phyloP scores from a whole-genome alignment of 345 rosid genomes.

The Eucalyptus albens region DNA sequence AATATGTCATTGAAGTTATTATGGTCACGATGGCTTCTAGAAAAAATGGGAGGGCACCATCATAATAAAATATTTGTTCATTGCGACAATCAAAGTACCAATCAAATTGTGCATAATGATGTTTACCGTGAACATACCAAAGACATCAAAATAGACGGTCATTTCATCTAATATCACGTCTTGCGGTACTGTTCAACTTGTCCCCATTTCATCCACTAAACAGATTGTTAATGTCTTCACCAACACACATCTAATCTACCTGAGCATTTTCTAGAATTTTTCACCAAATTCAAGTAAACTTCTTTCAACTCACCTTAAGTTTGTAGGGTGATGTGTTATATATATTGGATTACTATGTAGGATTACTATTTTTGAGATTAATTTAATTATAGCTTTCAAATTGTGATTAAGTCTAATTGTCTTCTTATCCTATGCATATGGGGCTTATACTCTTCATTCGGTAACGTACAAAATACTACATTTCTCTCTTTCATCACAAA shows the following conservation, averaged over 20 bases:
- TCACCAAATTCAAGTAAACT: neutral
- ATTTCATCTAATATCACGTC: neutral
- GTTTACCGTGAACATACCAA: too few relatives aligned
- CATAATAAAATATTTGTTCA: too few relatives aligned
- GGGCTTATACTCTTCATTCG: neutral
- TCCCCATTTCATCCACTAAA: neutral
- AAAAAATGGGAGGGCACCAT: neutral
- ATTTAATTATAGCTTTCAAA: too few relatives aligned
- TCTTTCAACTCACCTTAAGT: neutral
- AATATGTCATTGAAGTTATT: neutral
- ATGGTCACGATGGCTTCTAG: neutral
- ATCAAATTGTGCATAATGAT: neutral
- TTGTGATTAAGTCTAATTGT: neutral
- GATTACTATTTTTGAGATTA: neutral
- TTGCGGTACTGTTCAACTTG: neutral
- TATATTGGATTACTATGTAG: neutral
- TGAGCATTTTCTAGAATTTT: fast-evolving
- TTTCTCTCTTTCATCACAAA: neutral
- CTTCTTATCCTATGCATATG: neutral
- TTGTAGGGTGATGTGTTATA: too few relatives aligned
- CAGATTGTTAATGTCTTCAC: too few relatives aligned
- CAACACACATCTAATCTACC: neutral
- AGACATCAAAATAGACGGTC: neutral
- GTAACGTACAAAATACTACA: neutral
- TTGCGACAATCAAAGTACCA: neutral